Conservation (phyloP, 192 early-diverging fungal genomes). For the Coemansia sp. region DNA sequence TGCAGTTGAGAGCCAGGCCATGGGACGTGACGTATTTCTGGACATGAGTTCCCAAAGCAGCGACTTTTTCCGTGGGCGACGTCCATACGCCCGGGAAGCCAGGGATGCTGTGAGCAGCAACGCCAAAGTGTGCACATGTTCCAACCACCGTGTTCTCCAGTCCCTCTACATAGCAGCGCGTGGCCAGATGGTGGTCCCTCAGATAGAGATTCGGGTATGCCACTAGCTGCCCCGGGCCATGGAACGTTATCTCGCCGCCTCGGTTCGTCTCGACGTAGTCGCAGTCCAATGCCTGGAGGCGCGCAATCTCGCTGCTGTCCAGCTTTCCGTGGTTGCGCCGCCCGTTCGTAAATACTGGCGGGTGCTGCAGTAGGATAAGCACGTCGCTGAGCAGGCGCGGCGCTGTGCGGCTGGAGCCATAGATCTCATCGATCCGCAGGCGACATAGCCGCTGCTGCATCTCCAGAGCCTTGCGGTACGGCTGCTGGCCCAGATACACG, state of each 20-base stretch:
- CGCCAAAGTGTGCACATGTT: slow-evolving; percentile 58
- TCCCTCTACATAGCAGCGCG: slow-evolving; percentile 69
- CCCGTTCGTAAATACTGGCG: slow-evolving; percentile 89
- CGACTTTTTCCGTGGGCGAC: slow-evolving; percentile 75
- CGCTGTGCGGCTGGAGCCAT: not conserved
- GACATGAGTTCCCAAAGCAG: slow-evolving; percentile 89
- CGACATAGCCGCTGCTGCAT: slow-evolving; percentile 59
- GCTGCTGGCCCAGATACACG: slow-evolving; percentile 43
- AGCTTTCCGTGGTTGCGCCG: slow-evolving; percentile 65
- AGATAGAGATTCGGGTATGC: slow-evolving; percentile 89
- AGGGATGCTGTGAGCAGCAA: slow-evolving; percentile 55
- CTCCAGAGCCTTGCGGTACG: slow-evolving; percentile 54
- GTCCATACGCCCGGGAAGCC: slow-evolving; percentile 93
- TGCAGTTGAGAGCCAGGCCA: slow-evolving; percentile 93
- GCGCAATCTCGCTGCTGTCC: slow-evolving; percentile 43
- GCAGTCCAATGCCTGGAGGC: slow-evolving; percentile 59
- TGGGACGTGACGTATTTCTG: slow-evolving; percentile 83
- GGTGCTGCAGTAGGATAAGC: slow-evolving; percentile 73
- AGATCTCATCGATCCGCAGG: slow-evolving; percentile 46
- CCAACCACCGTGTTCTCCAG: slow-evolving; percentile 76
- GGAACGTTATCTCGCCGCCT: slow-evolving; percentile 94
- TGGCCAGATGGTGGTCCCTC: slow-evolving; percentile 59
- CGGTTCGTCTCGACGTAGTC: slow-evolving; percentile 62
- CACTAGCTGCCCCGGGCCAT: slow-evolving; percentile 96
- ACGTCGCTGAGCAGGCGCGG: slow-evolving; percentile 36